Conservation (phyloP, 495 filamentous ascomycete species). For the Aspergillus nanangensis region DNA sequence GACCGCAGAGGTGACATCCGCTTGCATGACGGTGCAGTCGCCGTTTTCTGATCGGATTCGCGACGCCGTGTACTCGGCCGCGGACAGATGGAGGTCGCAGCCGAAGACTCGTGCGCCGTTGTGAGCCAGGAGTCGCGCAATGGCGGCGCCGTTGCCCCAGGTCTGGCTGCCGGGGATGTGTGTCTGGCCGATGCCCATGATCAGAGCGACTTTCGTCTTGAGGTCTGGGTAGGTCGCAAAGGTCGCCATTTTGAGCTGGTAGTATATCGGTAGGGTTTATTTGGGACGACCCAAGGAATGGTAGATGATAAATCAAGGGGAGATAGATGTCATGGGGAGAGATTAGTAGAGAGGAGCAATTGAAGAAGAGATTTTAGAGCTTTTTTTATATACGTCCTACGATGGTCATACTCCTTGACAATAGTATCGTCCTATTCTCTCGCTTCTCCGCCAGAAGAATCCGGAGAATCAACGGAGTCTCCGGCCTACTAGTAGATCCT, state of each 20-base stretch:
- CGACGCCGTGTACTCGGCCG: slow-evolving; percentile 28
- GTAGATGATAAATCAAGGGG: too few relatives aligned
- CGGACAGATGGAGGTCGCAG: slow-evolving; percentile 32
- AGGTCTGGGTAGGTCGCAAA: slow-evolving; percentile 18
- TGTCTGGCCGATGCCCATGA: slow-evolving; percentile 43
- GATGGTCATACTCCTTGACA: too few relatives aligned
- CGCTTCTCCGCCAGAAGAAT: too few relatives aligned
- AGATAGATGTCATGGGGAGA: too few relatives aligned
- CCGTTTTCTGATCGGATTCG: slow-evolving; percentile 23
- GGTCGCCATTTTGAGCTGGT: neutral
- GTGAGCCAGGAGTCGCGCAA: slow-evolving; percentile 28
- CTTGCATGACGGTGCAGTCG: slow-evolving; percentile 5
- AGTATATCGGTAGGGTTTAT: too few relatives aligned
- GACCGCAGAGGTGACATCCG: slow-evolving; percentile 41
- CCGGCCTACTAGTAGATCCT: too few relatives aligned
- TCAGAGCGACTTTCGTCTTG: slow-evolving; percentile 33
- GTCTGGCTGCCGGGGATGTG: slow-evolving; percentile 11
- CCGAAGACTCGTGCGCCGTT: slow-evolving; percentile 38
- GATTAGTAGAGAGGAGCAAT: too few relatives aligned
- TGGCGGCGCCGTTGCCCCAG: slow-evolving; percentile 46
- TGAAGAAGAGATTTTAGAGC: too few relatives aligned
- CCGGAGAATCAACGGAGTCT: too few relatives aligned
- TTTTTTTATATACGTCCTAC: too few relatives aligned
- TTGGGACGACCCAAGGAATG: too few relatives aligned
- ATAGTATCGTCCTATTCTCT: too few relatives aligned